Conservation (phyloP, 495 filamentous ascomycete genomes). For the Hypoxylon crocopeplum region DNA sequence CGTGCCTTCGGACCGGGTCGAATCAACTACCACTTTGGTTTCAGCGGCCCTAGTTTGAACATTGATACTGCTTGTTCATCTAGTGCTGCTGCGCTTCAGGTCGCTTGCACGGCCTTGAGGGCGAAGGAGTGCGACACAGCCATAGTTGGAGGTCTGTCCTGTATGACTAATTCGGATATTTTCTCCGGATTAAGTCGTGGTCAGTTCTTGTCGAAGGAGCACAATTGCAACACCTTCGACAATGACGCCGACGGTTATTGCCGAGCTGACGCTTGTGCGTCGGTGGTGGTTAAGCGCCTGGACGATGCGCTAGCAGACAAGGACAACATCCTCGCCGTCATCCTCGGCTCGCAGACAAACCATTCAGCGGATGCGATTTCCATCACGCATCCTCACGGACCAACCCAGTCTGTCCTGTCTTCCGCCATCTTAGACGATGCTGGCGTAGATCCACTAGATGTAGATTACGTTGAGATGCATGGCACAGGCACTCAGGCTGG, state of each 20-base stretch:
- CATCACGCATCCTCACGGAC: conserved; percentile 83
- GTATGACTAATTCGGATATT: conserved; percentile 82
- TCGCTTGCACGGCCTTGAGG: conserved; percentile 84
- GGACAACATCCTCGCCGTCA: conserved; percentile 75
- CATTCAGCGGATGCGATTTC: conserved; percentile 78
- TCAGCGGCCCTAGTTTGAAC: conserved; percentile 83
- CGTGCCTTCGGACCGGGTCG: conserved; percentile 87
- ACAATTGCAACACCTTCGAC: conserved; percentile 82
- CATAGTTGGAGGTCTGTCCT: conserved; percentile 81
- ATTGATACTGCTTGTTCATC: conserved; percentile 93
- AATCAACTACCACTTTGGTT: conserved; percentile 87
- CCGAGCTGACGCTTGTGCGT: conserved; percentile 73
- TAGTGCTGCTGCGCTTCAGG: conserved; percentile 80
- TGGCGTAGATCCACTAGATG: conserved; percentile 72
- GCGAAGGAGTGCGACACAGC: conserved; percentile 85
- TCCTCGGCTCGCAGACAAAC: conserved; percentile 72
- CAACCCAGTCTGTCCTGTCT: conserved; percentile 75
- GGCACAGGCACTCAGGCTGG: conserved; percentile 89
- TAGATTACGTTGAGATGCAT: conserved; percentile 88
- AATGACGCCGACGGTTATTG: conserved; percentile 81
- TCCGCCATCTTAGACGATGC: conserved; percentile 70
- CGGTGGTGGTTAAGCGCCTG: conserved; percentile 74
- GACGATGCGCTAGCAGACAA: conserved; percentile 77
- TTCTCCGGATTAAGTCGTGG: conserved; percentile 83
- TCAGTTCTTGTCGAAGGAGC: conserved; percentile 81